These are phyloP conservation scores for Colletotrichum lini DNA, from an alignment of 2,329 filamentous ascomycete genomes.

Conservation along the genomic window DNA sequence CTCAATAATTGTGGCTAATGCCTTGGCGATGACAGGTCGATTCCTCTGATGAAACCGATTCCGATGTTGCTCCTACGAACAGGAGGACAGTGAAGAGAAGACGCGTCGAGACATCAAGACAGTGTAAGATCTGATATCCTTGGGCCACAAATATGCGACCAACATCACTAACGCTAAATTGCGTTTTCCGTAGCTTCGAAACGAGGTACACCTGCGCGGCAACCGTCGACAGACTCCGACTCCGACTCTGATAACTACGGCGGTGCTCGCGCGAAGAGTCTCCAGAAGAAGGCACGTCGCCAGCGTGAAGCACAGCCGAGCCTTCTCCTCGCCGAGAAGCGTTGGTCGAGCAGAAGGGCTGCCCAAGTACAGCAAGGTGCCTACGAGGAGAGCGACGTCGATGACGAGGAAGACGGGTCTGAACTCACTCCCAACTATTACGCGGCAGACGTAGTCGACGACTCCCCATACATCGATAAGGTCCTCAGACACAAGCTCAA, in stretches of 20 bases:
- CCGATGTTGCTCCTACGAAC: slow-evolving; percentile 73
- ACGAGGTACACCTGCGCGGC: slow-evolving; percentile 68
- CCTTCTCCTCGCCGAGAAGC: slow-evolving; percentile 82
- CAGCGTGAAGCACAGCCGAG: slow-evolving; percentile 78
- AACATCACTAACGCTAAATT: slow-evolving; percentile 17
- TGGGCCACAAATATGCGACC: neutral
- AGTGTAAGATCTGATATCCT: slow-evolving; percentile 64
- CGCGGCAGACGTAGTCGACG: slow-evolving; percentile 78
- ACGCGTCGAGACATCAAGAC: slow-evolving; percentile 75
- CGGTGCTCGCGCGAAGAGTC: slow-evolving; percentile 77
- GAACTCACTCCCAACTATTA: slow-evolving; percentile 76
- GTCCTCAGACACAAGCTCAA: slow-evolving; percentile 89
- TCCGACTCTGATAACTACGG: slow-evolving; percentile 86
- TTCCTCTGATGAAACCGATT: slow-evolving; percentile 75
- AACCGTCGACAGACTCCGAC: slow-evolving; percentile 67
- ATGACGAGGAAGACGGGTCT: slow-evolving; percentile 75
- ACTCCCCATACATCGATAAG: slow-evolving; percentile 88
- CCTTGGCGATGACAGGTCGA: slow-evolving; percentile 57
- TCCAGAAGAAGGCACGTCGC: slow-evolving; percentile 83
- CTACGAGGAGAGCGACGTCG: slow-evolving; percentile 78
- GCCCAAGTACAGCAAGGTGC: slow-evolving; percentile 76
- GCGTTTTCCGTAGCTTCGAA: slow-evolving; percentile 66
- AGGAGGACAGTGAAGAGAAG: slow-evolving; percentile 77
- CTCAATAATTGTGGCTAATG: slow-evolving; percentile 44
- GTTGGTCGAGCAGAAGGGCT: slow-evolving; percentile 90